These are phyloP conservation scores for Paragyromitra xinjiangensis DNA, from an alignment of 495 filamentous ascomycete genomes.

Conservation along the genomic window DNA sequence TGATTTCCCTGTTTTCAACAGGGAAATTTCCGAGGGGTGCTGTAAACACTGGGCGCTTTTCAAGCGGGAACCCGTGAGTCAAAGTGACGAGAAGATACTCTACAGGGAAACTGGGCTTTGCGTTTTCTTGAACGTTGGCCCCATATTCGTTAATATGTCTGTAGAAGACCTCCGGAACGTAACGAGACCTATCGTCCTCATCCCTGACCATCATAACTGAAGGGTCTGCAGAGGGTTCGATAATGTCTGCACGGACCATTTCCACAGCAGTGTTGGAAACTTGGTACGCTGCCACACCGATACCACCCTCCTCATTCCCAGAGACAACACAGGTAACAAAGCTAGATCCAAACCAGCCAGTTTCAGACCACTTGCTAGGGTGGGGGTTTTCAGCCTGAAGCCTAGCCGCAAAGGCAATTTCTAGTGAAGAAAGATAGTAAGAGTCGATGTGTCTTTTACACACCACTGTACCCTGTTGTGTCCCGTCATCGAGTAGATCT, in stretches of 20 bases:
- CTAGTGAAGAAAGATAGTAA: slow-evolving; percentile 90
- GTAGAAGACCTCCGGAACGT: slow-evolving; percentile 98
- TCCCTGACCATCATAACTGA: slow-evolving; percentile 92
- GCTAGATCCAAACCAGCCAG: slow-evolving; percentile 90
- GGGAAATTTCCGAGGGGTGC: slow-evolving; percentile 71
- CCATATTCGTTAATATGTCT: slow-evolving; percentile 96
- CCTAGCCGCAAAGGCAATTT: slow-evolving; percentile 87
- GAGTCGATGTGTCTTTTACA: slow-evolving; percentile 98
- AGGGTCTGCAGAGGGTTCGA: slow-evolving; percentile 94
- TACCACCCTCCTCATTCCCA: slow-evolving; percentile 88
- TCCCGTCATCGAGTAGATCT: slow-evolving; percentile 84
- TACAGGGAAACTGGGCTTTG: slow-evolving; percentile 93
- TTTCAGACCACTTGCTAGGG: slow-evolving; percentile 95
- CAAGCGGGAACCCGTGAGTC: slow-evolving; percentile 92
- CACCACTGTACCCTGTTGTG: slow-evolving; percentile 80
- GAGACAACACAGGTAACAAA: slow-evolving; percentile 96
- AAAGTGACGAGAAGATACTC: slow-evolving; percentile 96
- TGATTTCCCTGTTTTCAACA: slow-evolving; percentile 85
- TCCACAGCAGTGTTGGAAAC: slow-evolving; percentile 93
- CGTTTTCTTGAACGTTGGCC: slow-evolving; percentile 93
- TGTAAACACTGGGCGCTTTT: slow-evolving; percentile 75
- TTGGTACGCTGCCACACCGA: slow-evolving; percentile 90
- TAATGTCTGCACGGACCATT: slow-evolving; percentile 94
- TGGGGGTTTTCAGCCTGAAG: slow-evolving; percentile 89
- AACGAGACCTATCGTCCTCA: slow-evolving; percentile 84